Evolutionary conservation across 1,139 yeast genomes (phyloP), one percentile per base, ranked within the genome.

Genomic region (Pichia inconspicua): DNA sequence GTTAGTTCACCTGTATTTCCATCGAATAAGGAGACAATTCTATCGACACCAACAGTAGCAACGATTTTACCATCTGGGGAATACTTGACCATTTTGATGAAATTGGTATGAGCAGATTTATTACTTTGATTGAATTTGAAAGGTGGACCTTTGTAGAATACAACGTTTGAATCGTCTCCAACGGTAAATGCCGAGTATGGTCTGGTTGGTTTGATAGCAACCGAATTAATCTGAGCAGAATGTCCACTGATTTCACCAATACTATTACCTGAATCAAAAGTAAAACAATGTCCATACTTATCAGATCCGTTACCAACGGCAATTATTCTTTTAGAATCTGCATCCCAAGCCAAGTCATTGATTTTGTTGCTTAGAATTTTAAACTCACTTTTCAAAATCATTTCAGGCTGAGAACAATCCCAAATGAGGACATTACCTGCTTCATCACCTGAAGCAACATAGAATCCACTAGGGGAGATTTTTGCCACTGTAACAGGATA

Each of bases 291-390:
- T 4, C 97, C 98, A 61, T 80, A 89, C 55, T 84, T 77, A 59
- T 90, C 97, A 59, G 84, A 84, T 44, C 98, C 97, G 58, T 86
- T 84, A 47, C 99, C 99, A 11, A 90, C 97, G 1, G 96, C 96
- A 62, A 94, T 86, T 48, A 94, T 70, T 55, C 98, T 75, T 50
- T 82, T 72, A 45, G 82, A 80, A 60, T 94, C 98, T 22, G 84
- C 84, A 64, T 94, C 98, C 98, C 97, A 94, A 1, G 90, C 82
- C 54, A 92, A 72, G 53, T 88, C 88, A 55, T 78, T 83, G 60
- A 94, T 81, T 14, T 88, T 79, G 2, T 97, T 97, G 38, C 86
- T 77, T 53, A 92, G 77, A 34, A 89, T 80, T 42, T 62, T 66
- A 63, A 81, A 87, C 58, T 90, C 96, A 50, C 90, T 83, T 66